Evolutionary conservation across 2,329 filamentous ascomycete species (phyloP).

Genomic region (Penicillium sp.): DNA sequence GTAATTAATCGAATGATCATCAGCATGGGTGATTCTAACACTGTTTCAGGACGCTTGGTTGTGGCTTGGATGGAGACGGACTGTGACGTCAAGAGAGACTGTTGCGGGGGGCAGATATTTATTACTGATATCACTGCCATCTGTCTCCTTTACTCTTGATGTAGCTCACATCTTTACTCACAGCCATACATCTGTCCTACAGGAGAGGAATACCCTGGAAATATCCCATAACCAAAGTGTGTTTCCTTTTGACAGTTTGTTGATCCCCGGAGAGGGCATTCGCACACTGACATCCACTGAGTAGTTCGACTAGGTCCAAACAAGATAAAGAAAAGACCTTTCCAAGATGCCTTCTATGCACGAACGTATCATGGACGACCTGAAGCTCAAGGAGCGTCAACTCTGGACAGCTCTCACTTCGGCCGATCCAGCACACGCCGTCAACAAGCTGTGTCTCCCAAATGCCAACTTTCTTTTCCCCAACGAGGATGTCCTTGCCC

Average conservation of each 20-base stretch:
- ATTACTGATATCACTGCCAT: neutral
- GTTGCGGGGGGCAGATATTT: neutral
- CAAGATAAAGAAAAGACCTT: neutral
- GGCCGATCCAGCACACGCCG: constrained; percentile 31
- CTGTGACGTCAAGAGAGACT: constrained; percentile 2
- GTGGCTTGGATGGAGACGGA: neutral
- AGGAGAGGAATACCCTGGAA: neutral
- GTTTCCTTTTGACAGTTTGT: neutral
- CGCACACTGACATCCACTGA: neutral
- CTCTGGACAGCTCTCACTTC: constrained; percentile 37
- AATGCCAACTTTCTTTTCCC: constrained; percentile 33
- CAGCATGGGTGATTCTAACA: neutral
- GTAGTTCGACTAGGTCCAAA: neutral
- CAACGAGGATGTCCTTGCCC: constrained; percentile 27
- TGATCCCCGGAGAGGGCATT: neutral
- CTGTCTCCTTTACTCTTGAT: neutral
- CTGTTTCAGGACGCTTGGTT: too few relatives aligned
- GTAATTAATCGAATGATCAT: neutral
- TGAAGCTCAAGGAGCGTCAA: constrained; percentile 31
- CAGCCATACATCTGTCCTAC: neutral
- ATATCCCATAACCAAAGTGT: neutral
- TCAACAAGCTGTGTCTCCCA: constrained; percentile 29
- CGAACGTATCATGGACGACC: constrained; percentile 34
- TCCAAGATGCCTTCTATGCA: constrained; percentile 32
- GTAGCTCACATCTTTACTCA: too few relatives aligned